phyloP scores from a whole-genome alignment of 2,329 filamentous ascomycete species.

The Exutisphaerella laricina region DNA sequence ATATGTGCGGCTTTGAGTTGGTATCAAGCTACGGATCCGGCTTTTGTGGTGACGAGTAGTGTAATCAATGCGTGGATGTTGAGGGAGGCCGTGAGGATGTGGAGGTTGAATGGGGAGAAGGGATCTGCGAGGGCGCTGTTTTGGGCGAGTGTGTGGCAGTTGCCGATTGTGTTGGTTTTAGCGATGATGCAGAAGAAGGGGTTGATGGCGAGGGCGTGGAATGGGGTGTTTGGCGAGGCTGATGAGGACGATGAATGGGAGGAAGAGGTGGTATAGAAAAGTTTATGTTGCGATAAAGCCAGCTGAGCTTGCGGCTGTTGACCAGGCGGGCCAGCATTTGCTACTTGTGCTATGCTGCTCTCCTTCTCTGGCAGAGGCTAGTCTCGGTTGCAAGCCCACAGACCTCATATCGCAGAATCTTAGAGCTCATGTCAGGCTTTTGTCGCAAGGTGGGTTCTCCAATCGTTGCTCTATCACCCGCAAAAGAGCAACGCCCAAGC shows the following conservation, averaged over 20 bases:
- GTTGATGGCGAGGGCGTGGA: conserved; percentile 78
- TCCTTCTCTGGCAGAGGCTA: too few relatives aligned
- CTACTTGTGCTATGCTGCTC: too few relatives aligned
- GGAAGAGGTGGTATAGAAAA: too few relatives aligned
- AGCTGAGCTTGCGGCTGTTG: too few relatives aligned
- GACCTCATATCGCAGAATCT: too few relatives aligned
- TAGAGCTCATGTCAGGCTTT: too few relatives aligned
- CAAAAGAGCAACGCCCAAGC: too few relatives aligned
- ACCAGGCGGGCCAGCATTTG: too few relatives aligned
- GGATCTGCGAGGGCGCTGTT: conserved; percentile 81
- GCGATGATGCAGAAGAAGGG: conserved; percentile 93
- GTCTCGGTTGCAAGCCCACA: too few relatives aligned
- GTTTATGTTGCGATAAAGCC: too few relatives aligned
- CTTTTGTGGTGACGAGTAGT: conserved; percentile 73
- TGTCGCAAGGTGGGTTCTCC: too few relatives aligned
- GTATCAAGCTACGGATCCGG: conserved; percentile 75
- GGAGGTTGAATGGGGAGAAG: conserved; percentile 67
- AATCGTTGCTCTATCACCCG: too few relatives aligned
- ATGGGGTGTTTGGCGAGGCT: conserved; percentile 54
- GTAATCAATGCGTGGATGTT: conserved; percentile 83
- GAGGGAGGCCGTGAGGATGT: conserved; percentile 74
- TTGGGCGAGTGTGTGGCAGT: conserved; percentile 96
- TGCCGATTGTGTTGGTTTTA: conserved; percentile 82
- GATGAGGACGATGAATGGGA: conserved; percentile 52
- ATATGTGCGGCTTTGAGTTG: conserved; percentile 77